These are phyloP conservation scores for Beauveria brongniartii DNA, from an alignment of 2,329 filamentous ascomycete species.

Conservation along the genomic window DNA sequence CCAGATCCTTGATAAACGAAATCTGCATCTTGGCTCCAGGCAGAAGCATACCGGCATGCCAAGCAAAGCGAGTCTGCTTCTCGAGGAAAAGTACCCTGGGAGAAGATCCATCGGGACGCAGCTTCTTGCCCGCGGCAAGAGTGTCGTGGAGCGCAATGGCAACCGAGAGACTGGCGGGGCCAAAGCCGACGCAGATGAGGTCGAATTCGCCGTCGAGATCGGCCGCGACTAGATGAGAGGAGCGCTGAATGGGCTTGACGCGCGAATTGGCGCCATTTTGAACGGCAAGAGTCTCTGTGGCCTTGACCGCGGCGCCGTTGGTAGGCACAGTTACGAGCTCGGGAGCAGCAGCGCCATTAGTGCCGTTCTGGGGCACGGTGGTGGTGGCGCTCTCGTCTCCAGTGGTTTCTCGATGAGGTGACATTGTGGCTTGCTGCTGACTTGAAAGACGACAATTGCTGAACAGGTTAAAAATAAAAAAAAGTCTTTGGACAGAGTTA, in stretches of 20 bases:
- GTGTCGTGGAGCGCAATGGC: conserved; percentile 82
- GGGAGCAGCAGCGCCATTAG: conserved; percentile 2
- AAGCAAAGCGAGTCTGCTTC: conserved; percentile 73
- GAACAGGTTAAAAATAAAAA: background rate
- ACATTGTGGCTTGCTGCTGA: background rate
- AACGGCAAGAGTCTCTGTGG: background rate
- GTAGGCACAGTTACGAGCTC: background rate
- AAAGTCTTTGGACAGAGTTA: background rate
- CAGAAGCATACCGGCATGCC: conserved; percentile 94
- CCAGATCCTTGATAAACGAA: conserved; percentile 93
- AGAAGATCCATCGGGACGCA: conserved; percentile 31
- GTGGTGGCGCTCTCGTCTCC: conserved; percentile 3
- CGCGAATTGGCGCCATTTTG: background rate
- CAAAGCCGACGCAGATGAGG: conserved; percentile 85
- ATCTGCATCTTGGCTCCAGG: conserved; percentile 96
- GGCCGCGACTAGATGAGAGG: conserved; percentile 37
- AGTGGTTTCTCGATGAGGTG: conserved; percentile 7
- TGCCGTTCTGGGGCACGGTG: background rate
- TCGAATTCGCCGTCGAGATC: conserved; percentile 63
- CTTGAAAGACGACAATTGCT: background rate
- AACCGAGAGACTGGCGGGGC: conserved; percentile 81
- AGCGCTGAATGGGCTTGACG: conserved; percentile 10
- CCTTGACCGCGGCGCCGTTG: background rate
- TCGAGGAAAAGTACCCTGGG: conserved; percentile 84
- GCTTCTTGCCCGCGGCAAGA: conserved; percentile 42